Evolutionary conservation across 257 asterid species (phyloP), one percentile per base, ranked within the genome.

Genomic region (Solanum ossicruentum): DNA sequence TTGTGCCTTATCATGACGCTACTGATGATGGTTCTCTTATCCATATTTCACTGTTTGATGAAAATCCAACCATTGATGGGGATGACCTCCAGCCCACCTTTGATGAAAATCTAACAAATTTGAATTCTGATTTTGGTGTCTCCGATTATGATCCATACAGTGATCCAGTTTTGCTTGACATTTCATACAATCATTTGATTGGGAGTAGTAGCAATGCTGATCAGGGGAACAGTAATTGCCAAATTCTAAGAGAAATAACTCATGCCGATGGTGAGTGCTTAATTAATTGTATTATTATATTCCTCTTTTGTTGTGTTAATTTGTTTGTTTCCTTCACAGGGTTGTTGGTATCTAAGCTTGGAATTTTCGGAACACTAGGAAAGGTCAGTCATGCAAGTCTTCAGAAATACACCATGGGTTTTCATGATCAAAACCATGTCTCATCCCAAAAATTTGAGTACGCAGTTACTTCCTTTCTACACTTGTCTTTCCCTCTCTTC

Each of bases 301-400:
- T 32, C 32, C 47, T 66, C 18, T 66, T 26, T 26, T 17, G 1
- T 13, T 66, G 8, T 32, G 5, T 81, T 80, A 28, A 4, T 26
- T 66, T 7, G 51, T 67, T 86, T 36, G 12, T 5, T 36, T 75
- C 66, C 10, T 28, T 81, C 58, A 63, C 57, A 95, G 98, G 94
- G 13, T 72, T 51, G 70, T 61, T 69, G 13, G 85, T 89, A 39
- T 79, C 84, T 70, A 92, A 88, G 89, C 92, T 95, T 85, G 92
- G 90, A 18, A 86, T 95, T 70, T 95, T 93, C 86, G 98, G 98
- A 84, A 85, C 88, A 72, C 32, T 95, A 17, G 97, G 98, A 39
- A 41, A 88, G 7, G 86, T 95, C 63, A 86, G 87, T 83, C 98
- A 95, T 71, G 98, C 92, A 9, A 73, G 91, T 81, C 84, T 93